These are phyloP conservation scores for Vararia minispora DNA, from an alignment of 768 basidiomycete genomes.

Conservation along the genomic window DNA sequence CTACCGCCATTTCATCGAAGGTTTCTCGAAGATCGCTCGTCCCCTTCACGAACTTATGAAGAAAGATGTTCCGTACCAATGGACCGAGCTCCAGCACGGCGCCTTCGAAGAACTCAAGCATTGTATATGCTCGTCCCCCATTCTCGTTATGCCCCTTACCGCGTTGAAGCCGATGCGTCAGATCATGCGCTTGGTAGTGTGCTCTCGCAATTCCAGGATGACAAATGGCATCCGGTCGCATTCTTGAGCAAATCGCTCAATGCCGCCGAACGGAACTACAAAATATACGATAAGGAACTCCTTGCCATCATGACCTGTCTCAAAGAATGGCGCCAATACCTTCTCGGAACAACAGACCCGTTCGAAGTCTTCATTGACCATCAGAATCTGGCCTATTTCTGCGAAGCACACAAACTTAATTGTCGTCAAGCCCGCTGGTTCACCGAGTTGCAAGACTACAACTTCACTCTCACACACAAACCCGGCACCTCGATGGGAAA, in stretches of 20 bases:
- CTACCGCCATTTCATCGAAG: conserved; percentile 22
- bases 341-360: conserved; percentile 14
- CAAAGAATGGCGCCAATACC: conserved; percentile 23
- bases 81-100: conserved; percentile 14
- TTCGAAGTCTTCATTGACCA: conserved; percentile 20
- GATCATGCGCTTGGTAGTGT: conserved; percentile 11
- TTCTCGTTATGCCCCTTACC: conserved; percentile 5
- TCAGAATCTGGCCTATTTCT: conserved; percentile 32
- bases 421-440: conserved; percentile 33
- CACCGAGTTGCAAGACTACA: conserved; percentile 22
- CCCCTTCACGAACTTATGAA: conserved; percentile 20
- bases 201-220: conserved; percentile 19
- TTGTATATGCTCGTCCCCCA: conserved; percentile 18
- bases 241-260: conserved; percentile 25
- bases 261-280: conserved; percentile 31
- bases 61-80: conserved; percentile 19
- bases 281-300: conserved; percentile 35
- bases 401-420: conserved; percentile 26
- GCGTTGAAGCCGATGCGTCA: background rate
- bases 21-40: conserved; percentile 21
- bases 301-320: conserved; percentile 32
- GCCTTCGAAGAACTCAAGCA: conserved; percentile 23
- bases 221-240: conserved; percentile 23
- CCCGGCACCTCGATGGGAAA: conserved; percentile 20
- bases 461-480: conserved; percentile 22